Conservation (phyloP, 805 yeast genomes). For the Komagataella ulmi region DNA sequence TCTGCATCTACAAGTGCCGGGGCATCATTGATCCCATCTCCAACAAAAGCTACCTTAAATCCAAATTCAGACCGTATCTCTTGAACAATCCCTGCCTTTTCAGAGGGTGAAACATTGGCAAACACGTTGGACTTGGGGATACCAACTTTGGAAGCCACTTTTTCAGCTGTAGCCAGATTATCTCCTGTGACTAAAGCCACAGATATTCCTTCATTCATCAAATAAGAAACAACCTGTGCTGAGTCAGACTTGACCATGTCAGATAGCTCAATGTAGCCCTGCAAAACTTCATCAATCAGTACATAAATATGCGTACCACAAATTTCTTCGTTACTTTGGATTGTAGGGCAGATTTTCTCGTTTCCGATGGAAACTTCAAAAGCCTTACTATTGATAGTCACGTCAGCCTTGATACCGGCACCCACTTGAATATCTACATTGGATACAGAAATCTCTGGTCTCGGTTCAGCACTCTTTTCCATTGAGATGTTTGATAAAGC, state of each 20-base stretch:
- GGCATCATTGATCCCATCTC: conserved; percentile 97
- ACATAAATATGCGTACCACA: conserved; percentile 20
- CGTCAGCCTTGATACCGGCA: conserved; percentile 26
- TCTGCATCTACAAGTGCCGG: conserved; percentile 88
- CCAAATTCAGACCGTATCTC: conserved; percentile 31
- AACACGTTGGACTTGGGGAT: conserved; percentile 51
- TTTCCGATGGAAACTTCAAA: conserved; percentile 42
- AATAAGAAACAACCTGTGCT: conserved; percentile 37
- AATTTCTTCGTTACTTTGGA: conserved; percentile 1
- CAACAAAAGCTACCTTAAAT: conserved; percentile 67
- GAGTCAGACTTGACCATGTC: conserved; percentile 66
- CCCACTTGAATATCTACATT: conserved; percentile 28
- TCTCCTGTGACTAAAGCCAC: conserved; percentile 93
- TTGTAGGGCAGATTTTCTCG: conserved; percentile 6
- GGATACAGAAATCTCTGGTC: conserved; percentile 11
- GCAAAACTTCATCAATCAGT: conserved; percentile 38
- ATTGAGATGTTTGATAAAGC: conserved; percentile 32
- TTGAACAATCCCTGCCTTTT: conserved; percentile 56
- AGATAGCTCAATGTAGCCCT: conserved; percentile 53
- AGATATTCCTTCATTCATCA: conserved; percentile 36
- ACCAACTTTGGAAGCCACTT: conserved; percentile 55
- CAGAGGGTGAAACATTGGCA: conserved; percentile 66
- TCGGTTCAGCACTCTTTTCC: not conserved
- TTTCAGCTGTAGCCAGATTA: conserved; percentile 41
- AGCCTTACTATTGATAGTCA: conserved; percentile 9